Conservation (phyloP, 306 rosid species). For the Cucurbita moschata region DNA sequence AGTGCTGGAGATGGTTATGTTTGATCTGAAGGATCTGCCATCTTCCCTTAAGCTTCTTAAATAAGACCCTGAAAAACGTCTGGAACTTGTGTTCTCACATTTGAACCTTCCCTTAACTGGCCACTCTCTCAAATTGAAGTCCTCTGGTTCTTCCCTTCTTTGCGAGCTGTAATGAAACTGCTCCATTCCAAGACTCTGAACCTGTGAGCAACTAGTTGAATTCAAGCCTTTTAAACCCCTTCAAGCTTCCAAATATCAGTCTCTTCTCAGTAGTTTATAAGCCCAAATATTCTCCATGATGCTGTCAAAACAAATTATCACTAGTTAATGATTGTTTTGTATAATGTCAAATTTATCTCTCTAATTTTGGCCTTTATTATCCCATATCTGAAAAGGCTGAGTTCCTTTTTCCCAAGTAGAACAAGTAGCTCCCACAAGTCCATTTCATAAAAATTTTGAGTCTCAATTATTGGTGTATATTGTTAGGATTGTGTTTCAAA, state of each 20-base stretch:
- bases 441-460: background rate
- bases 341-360: background rate
- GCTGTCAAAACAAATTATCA: too few species aligned
- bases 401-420: background rate
- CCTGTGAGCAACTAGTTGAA: background rate
- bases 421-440: background rate
- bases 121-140: conserved; percentile 56
- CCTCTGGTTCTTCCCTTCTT: conserved; percentile 45
- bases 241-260: background rate
- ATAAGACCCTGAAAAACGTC: conserved; percentile 74
- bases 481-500: background rate
- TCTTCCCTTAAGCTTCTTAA: conserved; percentile 81
- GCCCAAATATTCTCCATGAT: too few species aligned
- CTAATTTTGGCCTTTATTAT: background rate
- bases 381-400: background rate
- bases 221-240: background rate
- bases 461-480: conserved; percentile 4
- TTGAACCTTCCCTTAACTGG: conserved; percentile 28
- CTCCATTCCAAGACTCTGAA: conserved; percentile 25
- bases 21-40: conserved; percentile 65
- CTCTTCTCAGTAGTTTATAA: background rate
- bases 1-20: conserved; percentile 69
- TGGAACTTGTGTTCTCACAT: conserved; percentile 48
- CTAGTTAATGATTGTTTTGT: background rate
- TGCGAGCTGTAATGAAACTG: conserved; percentile 22